phyloP scores from a whole-genome alignment of 495 filamentous ascomycete species.

The Penicillium argentinense region DNA sequence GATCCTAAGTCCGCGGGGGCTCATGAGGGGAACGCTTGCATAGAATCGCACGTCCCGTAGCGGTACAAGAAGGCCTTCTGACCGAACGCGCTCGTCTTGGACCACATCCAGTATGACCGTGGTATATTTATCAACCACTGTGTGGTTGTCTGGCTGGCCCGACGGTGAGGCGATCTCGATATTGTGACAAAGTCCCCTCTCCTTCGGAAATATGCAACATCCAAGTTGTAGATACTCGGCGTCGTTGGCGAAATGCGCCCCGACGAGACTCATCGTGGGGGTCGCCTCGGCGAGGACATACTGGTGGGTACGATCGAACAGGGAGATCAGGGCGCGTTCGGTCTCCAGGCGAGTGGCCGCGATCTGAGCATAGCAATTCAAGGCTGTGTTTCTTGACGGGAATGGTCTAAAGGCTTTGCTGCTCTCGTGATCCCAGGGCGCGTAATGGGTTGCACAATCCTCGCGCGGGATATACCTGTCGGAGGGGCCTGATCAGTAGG shows the following conservation, averaged over 20 bases:
- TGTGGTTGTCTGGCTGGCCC: conserved; percentile 11
- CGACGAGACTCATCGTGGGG: conserved; percentile 42
- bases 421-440: conserved; percentile 18
- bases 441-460: neutral
- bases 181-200: conserved; percentile 45
- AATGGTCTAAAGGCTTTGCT: conserved; percentile 9
- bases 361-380: conserved; percentile 63
- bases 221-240: conserved; percentile 40
- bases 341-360: conserved; percentile 52
- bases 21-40: conserved; percentile 59
- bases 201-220: conserved; percentile 41
- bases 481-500: neutral
- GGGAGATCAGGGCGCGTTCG: conserved; percentile 53
- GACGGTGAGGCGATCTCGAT: conserved; percentile 14
- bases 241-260: conserved; percentile 22
- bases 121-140: conserved; percentile 6
- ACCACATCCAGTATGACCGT: conserved; percentile 25
- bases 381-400: conserved; percentile 50
- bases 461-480: conserved; percentile 21
- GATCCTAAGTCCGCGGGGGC: conserved; percentile 55
- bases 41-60: conserved; percentile 53
- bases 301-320: conserved; percentile 55
- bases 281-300: conserved; percentile 62
- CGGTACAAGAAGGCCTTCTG: too few species aligned
- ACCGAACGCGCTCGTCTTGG: conserved; percentile 30